Conservation (phyloP, 2,329 filamentous ascomycete genomes). For the Talaromyces rugulosus region DNA sequence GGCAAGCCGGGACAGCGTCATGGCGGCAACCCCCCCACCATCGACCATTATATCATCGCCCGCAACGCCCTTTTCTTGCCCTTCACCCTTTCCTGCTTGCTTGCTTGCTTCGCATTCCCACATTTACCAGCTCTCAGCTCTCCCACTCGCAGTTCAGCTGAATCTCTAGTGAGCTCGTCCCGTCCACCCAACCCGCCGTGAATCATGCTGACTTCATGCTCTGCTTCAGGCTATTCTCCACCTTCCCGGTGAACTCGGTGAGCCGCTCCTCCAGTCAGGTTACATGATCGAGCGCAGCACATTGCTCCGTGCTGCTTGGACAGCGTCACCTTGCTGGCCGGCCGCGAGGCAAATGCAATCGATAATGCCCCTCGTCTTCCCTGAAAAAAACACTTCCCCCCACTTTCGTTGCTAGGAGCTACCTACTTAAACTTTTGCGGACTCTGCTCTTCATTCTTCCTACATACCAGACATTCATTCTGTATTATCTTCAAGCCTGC, state of each 20-base stretch:
- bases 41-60: neutral
- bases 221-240: neutral
- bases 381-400: neutral
- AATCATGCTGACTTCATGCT: constrained; percentile 34
- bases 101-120: neutral
- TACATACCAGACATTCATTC: constrained; percentile 2
- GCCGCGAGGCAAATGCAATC: neutral
- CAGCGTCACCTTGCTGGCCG: neutral
- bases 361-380: neutral
- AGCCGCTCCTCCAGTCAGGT: constrained; percentile 19
- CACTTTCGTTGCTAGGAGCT: constrained; percentile 4
- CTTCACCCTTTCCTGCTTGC: neutral
- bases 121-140: neutral
- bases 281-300: constrained; percentile 6
- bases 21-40: neutral
- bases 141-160: neutral
- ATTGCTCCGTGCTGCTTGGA: neutral
- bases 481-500: neutral
- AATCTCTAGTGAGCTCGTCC: neutral
- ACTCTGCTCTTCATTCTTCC: neutral
- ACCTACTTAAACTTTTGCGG: neutral
- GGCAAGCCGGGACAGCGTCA: neutral
- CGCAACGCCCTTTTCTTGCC: neutral
- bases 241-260: constrained; percentile 33
- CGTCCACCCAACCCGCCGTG: constrained; percentile 14